Base-by-base conservation (phyloP, 345 rosid genomes). In the Gossypium anomalum region DNA sequence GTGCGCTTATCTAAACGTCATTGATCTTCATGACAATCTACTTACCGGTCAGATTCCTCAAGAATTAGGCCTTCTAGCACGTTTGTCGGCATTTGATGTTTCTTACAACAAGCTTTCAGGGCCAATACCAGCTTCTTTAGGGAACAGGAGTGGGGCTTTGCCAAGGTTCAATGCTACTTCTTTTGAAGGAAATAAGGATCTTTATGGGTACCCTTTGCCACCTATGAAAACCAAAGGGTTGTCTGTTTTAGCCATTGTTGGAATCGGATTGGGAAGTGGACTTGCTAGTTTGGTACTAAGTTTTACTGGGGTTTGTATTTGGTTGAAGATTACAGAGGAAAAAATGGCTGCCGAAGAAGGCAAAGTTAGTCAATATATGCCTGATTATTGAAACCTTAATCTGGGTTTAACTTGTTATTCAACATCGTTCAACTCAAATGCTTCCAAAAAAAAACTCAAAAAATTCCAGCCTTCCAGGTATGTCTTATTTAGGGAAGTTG, bases 201-300 rank as follows among this genome's bases (percentile, higher is more conserved):
- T 94, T 79, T 92, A 65, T 63, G 98, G 98, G 7, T 94, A 88
- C 85, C 98, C 98, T 66, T 82, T 94, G 75, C 84, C 89, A 17
- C 93, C 89, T 29, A 75, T 80, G 86, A 87, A 77, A 83, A 82
- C 71, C 9, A 89, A 80, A 74, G 97, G 97, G 16, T 74, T 94
- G 59, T 85, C 98, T 1, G 82, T 92, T 48, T 69, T 90, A 82
- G 90, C 98, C 76, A 92, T 94, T 53, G 97, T 94, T 23, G 97
- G 97, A 79, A 94, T 94, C 75, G 98, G 98, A n/a, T 83, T 94
- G 29, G 98, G 97, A 27, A 94, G 97, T 78, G 98, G 98, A 59
- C 78, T 94, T 27, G 93, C 88, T 1, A 92, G 97, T 78, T 86
- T 94, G 86, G 86, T 90, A 38, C 83, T 94, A 27, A 94, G 98